phyloP scores from a whole-genome alignment of 768 basidiomycete genomes.

The Hemileccinum impolitum region DNA sequence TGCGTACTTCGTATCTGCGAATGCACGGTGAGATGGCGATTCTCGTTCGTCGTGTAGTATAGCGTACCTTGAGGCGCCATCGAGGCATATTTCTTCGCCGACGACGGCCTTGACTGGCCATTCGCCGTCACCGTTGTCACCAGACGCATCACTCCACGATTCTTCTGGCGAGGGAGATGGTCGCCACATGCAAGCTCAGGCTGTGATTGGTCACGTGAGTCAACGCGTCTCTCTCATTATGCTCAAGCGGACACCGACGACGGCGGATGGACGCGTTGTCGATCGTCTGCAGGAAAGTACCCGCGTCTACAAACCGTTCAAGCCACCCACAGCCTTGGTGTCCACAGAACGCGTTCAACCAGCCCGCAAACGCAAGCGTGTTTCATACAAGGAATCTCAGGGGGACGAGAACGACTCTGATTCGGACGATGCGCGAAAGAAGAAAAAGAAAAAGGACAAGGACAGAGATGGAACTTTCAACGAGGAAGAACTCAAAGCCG shows the following conservation, averaged over 20 bases:
- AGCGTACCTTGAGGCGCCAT: conserved; percentile 26
- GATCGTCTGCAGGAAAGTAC: conserved; percentile 69
- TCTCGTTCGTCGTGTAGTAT: not conserved
- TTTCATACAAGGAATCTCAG: conserved; percentile 78
- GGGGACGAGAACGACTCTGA: conserved; percentile 58
- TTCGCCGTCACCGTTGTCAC: conserved; percentile 29
- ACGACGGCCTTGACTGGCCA: conserved; percentile 30
- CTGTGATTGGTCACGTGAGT: conserved; percentile 18
- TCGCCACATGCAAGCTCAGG: conserved; percentile 21
- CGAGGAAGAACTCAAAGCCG: conserved; percentile 59
- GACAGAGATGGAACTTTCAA: conserved; percentile 59
- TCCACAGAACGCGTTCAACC: conserved; percentile 55
- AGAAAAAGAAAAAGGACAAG: conserved; percentile 66
- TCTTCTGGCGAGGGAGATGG: conserved; percentile 31
- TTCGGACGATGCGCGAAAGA: conserved; percentile 43
- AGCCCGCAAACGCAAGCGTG: conserved; percentile 79
- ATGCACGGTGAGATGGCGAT: conserved; percentile 4
- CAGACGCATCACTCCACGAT: conserved; percentile 31
- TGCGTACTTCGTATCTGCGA: conserved; percentile 31
- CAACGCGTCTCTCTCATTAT: conserved; percentile 36
- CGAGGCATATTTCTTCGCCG: conserved; percentile 31
- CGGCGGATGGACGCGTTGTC: conserved; percentile 62
- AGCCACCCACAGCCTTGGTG: conserved; percentile 54
- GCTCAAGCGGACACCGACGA: conserved; percentile 69
- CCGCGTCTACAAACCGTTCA: conserved; percentile 79